These are phyloP conservation scores for Acacia concinna DNA, from an alignment of 331 rosid genomes.

Conservation along the genomic window DNA sequence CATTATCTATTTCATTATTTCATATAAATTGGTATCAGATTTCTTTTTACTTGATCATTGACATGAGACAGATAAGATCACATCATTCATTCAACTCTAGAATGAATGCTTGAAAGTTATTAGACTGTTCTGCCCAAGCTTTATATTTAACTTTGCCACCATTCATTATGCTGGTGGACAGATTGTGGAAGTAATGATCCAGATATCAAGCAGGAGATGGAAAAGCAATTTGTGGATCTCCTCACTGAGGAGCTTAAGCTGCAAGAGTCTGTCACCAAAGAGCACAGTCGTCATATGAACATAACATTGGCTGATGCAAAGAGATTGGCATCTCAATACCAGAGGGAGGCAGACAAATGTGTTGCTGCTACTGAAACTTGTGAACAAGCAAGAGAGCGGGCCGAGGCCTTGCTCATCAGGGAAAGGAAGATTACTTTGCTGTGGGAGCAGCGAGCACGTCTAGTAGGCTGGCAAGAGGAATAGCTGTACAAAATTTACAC, in stretches of 20 bases:
- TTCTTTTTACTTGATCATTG: not conserved
- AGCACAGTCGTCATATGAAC: slow-evolving; percentile 79
- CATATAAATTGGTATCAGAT: not conserved
- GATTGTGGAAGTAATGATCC: slow-evolving; percentile 94
- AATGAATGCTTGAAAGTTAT: not conserved
- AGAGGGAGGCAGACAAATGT: slow-evolving; percentile 94
- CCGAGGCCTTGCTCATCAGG: slow-evolving; percentile 69
- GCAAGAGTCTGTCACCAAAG: slow-evolving; percentile 80
- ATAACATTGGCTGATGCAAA: slow-evolving; percentile 81
- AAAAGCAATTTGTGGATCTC: slow-evolving; percentile 95
- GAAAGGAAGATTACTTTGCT: slow-evolving; percentile 66
- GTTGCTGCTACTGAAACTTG: slow-evolving; percentile 91
- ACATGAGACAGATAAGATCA: not conserved
- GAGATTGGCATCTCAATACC: slow-evolving; percentile 88
- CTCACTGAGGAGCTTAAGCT: slow-evolving; percentile 83
- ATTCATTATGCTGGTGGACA: slow-evolving; percentile 36
- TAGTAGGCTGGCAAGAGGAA: slow-evolving; percentile 86
- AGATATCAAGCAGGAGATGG: slow-evolving; percentile 89
- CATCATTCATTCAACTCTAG: not conserved
- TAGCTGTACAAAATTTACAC: slow-evolving; percentile 30
- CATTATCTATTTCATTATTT: not conserved
- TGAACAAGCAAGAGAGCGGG: slow-evolving; percentile 85
- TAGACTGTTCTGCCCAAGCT: slow-evolving; percentile 5
- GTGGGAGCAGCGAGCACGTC: slow-evolving; percentile 89
- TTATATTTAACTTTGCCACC: not conserved